These are phyloP conservation scores for Tetrahymena elliotti DNA, from an alignment of 73 alveolate species.

Conservation along the genomic window DNA sequence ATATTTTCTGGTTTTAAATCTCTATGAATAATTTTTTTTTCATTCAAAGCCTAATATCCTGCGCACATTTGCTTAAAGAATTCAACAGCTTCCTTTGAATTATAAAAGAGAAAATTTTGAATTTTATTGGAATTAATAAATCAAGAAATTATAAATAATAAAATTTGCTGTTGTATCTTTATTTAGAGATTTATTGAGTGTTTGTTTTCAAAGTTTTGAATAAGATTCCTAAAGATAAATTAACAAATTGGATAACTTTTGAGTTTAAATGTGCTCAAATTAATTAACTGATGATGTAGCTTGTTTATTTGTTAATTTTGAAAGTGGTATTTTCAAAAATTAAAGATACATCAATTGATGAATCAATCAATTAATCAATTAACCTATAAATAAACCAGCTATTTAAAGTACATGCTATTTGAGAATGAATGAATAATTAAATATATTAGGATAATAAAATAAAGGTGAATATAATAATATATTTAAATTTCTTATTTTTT, in stretches of 20 bases:
- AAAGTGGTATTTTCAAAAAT: too few relatives aligned
- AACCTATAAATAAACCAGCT: neutral
- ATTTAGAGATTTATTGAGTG: neutral
- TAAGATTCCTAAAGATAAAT: neutral
- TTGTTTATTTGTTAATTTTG: neutral
- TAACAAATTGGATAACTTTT: too few relatives aligned
- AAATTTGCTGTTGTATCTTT: neutral
- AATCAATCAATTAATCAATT: neutral
- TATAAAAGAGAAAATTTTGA: neutral
- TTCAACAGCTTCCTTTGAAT: conserved; percentile 10
- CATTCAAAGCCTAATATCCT: conserved; percentile 27
- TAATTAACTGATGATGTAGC: neutral
- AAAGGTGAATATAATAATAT: neutral
- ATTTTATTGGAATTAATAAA: neutral
- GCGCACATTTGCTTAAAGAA: conserved; percentile 13
- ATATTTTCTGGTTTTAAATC: conserved; percentile 35
- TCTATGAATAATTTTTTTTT: conserved; percentile 26
- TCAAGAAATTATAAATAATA: neutral
- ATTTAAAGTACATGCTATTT: too few relatives aligned
- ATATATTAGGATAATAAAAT: neutral
- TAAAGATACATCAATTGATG: neutral
- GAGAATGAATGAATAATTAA: too few relatives aligned
- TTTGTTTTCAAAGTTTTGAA: too few relatives aligned
- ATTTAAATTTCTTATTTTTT: too few relatives aligned
- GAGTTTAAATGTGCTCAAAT: neutral